Conservation (phyloP, 129 eudicot species). For the Helianthus tuberosus region DNA sequence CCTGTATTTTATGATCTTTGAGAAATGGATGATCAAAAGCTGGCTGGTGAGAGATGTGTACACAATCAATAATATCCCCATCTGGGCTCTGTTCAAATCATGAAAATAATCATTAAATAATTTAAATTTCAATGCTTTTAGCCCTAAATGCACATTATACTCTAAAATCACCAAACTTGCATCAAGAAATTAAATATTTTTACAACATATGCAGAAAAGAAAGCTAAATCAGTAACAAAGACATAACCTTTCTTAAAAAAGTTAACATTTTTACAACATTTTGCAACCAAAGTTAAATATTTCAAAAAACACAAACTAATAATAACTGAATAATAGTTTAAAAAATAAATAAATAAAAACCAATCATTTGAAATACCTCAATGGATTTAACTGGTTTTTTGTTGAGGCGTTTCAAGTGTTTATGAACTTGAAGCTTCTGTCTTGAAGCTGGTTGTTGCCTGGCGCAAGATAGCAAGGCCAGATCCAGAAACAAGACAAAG, state of each 20-base stretch:
- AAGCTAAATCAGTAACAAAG: slow-evolving; percentile 13
- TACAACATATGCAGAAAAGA: neutral
- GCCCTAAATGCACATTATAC: slow-evolving; percentile 20
- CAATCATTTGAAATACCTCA: slow-evolving; percentile 46
- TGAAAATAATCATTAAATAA: slow-evolving; percentile 23
- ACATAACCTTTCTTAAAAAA: neutral
- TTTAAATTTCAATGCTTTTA: neutral
- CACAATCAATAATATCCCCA: slow-evolving; percentile 92
- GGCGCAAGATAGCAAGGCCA: slow-evolving; percentile 53
- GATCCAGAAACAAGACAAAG: slow-evolving; percentile 44
- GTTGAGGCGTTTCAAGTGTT: slow-evolving; percentile 86
- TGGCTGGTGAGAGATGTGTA: slow-evolving; percentile 89
- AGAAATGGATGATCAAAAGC: slow-evolving; percentile 97
- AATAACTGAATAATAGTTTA: neutral
- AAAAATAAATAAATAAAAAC: neutral
- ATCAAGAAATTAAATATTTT: slow-evolving; percentile 1
- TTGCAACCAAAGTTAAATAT: neutral
- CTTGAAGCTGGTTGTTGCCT: slow-evolving; percentile 50
- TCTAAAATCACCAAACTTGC: slow-evolving; percentile 7
- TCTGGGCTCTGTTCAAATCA: slow-evolving; percentile 77
- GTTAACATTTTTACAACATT: slow-evolving; percentile 8
- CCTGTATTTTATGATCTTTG: slow-evolving; percentile 96
- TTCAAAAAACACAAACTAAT: neutral
- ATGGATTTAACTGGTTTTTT: slow-evolving; percentile 76
- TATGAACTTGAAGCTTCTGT: slow-evolving; percentile 81